phyloP scores from a whole-genome alignment of 2,329 filamentous ascomycete species.

The Polychaeton citri region DNA sequence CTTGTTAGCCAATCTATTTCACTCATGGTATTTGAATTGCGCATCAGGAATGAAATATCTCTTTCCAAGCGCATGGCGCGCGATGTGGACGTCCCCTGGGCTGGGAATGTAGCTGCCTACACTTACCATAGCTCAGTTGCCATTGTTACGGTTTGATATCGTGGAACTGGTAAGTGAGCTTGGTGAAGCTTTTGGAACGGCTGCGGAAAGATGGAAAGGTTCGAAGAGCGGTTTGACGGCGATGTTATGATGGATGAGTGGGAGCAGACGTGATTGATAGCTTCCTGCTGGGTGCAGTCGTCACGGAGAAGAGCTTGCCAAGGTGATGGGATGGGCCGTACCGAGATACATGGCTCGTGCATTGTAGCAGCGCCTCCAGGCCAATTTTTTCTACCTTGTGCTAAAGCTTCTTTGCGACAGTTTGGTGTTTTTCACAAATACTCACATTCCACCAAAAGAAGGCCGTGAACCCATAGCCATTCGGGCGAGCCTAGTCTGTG shows the following conservation, averaged over 20 bases:
- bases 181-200: not conserved
- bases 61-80: too few relatives aligned
- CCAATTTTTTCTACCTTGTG: too few relatives aligned
- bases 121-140: conserved; percentile 63
- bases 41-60: too few relatives aligned
- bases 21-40: too few relatives aligned
- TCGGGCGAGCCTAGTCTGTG: conserved; percentile 17
- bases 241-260: not conserved
- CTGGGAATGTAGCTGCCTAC: conserved; percentile 2
- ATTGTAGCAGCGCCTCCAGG: too few relatives aligned
- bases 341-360: too few relatives aligned
- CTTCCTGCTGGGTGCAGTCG: not conserved
- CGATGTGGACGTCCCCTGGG: not conserved
- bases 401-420: too few relatives aligned
- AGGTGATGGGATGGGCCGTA: not conserved
- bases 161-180: conserved; percentile 1
- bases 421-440: not conserved
- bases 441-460: conserved; percentile 4
- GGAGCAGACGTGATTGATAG: not conserved
- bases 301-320: conserved; percentile 1
- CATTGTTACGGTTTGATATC: conserved; percentile 51
- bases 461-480: conserved; percentile 21
- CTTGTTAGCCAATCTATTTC: conserved; percentile 6
- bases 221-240: too few relatives aligned
- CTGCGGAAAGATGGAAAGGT: not conserved